phyloP scores from a whole-genome alignment of 495 filamentous ascomycete species.

The Aspergillus egyptiacus region DNA sequence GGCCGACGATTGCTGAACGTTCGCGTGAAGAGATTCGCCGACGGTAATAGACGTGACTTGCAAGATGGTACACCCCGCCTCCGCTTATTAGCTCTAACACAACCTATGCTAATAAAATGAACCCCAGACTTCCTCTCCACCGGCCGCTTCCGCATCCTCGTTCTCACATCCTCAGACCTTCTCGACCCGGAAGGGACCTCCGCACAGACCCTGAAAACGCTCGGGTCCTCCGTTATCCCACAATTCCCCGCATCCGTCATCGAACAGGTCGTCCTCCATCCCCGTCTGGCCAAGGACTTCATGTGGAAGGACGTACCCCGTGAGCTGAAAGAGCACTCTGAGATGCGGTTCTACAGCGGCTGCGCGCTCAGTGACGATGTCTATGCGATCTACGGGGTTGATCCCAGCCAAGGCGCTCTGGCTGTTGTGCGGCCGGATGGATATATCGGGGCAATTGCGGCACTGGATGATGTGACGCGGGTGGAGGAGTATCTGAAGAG shows the following conservation, averaged over 20 bases:
- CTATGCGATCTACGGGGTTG: conserved; percentile 58
- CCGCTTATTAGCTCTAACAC: neutral
- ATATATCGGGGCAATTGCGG: conserved; percentile 56
- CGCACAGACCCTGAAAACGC: conserved; percentile 24
- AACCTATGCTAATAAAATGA: neutral
- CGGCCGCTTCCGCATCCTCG: conserved; percentile 44
- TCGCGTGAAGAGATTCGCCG: conserved; percentile 37
- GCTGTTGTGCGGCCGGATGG: conserved; percentile 61
- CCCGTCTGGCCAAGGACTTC: conserved; percentile 41
- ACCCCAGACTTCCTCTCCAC: conserved; percentile 36
- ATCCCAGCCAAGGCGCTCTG: conserved; percentile 51
- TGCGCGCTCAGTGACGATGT: conserved; percentile 57
- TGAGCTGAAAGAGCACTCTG: conserved; percentile 51
- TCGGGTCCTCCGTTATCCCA: conserved; percentile 39
- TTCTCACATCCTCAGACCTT: conserved; percentile 35
- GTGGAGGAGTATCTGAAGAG: conserved; percentile 32
- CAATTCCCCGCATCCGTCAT: conserved; percentile 40
- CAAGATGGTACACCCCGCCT: conserved; percentile 38
- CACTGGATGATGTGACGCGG: conserved; percentile 46
- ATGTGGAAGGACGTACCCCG: conserved; percentile 54
- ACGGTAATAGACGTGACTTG: conserved; percentile 38
- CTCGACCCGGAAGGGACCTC: conserved; percentile 25
- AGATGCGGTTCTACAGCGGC: conserved; percentile 58
- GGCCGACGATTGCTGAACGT: conserved; percentile 33
- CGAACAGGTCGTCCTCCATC: conserved; percentile 59